Percentiles rank a stretch among this genome's conserved stretches.
Conservation (phyloP, 1,284 basidiomycete species). For the Calocybe gambosa region DNA sequence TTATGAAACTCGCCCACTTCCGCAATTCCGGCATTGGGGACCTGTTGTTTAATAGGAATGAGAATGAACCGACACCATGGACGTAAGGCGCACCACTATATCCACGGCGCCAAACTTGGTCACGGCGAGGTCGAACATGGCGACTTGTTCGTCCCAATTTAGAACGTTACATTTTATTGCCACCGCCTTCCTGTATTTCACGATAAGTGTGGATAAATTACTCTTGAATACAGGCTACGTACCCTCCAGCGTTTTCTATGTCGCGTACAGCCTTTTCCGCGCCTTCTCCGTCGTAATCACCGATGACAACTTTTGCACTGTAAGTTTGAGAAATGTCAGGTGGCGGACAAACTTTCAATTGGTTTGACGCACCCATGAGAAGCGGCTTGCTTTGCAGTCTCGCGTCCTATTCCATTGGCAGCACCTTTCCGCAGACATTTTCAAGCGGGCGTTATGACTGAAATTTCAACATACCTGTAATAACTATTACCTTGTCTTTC, state of each 20-base stretch:
- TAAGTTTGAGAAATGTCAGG: not conserved
- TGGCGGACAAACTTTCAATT: not conserved
- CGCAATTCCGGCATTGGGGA: slow-evolving; percentile 51
- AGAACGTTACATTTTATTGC: slow-evolving; percentile 45
- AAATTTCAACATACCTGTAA: slow-evolving; percentile 38
- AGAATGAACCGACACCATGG: not conserved
- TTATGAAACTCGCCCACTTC: slow-evolving; percentile 33
- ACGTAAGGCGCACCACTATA: slow-evolving; percentile 33
- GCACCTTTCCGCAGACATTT: slow-evolving; percentile 38
- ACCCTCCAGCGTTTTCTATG: slow-evolving; percentile 43
- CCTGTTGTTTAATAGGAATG: slow-evolving; percentile 22
- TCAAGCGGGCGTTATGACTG: no score
- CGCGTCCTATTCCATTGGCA: slow-evolving; percentile 51
- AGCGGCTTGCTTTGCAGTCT: slow-evolving; percentile 40
- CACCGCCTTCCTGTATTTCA: slow-evolving; percentile 33
- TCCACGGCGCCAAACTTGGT: slow-evolving; percentile 43
- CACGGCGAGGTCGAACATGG: slow-evolving; percentile 46
- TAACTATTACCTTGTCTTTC: slow-evolving; percentile 46
- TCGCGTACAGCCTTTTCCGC: slow-evolving; percentile 36
- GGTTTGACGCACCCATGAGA: slow-evolving; percentile 36
- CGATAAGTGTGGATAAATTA: not conserved
- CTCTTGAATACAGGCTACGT: slow-evolving; percentile 11
- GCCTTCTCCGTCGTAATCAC: slow-evolving; percentile 38
- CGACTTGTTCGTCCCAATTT: slow-evolving; percentile 48
- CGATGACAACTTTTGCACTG: slow-evolving; percentile 53